A percentile compares a stretch with the other conserved stretches of the same genome.
Conservation (phyloP, 2,329 filamentous ascomycete species). For the Pestalotiopsis sp. region DNA sequence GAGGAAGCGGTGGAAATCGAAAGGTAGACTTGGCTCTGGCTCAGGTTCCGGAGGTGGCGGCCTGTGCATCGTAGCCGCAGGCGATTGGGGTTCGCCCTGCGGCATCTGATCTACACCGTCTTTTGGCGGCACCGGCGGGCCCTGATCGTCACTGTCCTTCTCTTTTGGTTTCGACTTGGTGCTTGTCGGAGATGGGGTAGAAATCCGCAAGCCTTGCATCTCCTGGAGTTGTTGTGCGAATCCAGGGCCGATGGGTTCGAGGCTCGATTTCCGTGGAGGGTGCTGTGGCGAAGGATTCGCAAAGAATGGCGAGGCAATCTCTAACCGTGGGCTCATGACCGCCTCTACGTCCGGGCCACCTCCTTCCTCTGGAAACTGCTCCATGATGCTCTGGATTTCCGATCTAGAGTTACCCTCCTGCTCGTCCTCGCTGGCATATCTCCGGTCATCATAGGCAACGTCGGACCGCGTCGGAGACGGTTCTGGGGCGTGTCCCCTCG, state of each 20-base stretch:
- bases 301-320: constrained; percentile 78
- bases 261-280: constrained; percentile 82
- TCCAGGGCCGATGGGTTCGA: constrained; percentile 67
- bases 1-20: constrained; percentile 96
- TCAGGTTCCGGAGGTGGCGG: constrained; percentile 73
- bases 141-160: constrained; percentile 42
- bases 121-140: constrained; percentile 62
- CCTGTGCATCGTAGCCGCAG: constrained; percentile 54
- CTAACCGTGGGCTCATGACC: constrained; percentile 88
- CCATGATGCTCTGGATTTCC: constrained; percentile 98
- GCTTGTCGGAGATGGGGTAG: constrained; percentile 39
- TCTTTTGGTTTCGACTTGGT: constrained; percentile 38
- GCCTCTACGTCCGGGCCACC: constrained; percentile 75
- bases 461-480: constrained; percentile 58
- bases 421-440: constrained; percentile 60
- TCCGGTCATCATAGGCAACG: constrained; percentile 58
- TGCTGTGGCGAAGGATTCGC: constrained; percentile 65
- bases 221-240: constrained; percentile 52
- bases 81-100: constrained; percentile 42
- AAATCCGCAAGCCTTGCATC: constrained; percentile 43
- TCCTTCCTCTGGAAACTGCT: constrained; percentile 81
- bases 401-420: constrained; percentile 71
- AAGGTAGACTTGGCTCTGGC: constrained; percentile 83
- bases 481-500: constrained; percentile 43
- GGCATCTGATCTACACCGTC: constrained; percentile 51